Evolutionary conservation across 495 filamentous ascomycete species (phyloP).

Genomic region (Xylaria telfairii): DNA sequence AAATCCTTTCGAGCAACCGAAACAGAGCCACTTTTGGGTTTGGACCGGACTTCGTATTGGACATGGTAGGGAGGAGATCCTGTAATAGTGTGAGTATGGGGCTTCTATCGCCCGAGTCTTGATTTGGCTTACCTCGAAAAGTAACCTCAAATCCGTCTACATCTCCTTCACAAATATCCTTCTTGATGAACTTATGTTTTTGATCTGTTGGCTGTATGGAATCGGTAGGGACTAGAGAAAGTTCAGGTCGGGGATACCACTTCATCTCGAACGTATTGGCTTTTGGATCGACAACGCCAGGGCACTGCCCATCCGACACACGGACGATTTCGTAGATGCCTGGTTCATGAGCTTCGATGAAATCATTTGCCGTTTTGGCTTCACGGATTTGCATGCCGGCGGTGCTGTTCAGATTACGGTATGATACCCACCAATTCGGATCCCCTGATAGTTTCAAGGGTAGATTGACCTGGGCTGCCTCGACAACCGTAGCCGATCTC

Average conservation of each 20-base stretch:
- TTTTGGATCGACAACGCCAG: constrained; percentile 74
- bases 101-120: neutral
- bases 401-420: constrained; percentile 66
- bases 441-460: constrained; percentile 85
- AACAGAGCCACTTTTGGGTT: constrained; percentile 64
- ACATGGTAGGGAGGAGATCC: constrained; percentile 82
- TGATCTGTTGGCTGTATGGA: constrained; percentile 52
- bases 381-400: constrained; percentile 53
- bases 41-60: constrained; percentile 78
- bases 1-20: constrained; percentile 68
- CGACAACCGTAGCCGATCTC: constrained; percentile 72
- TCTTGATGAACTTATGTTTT: constrained; percentile 65
- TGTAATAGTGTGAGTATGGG: constrained; percentile 36
- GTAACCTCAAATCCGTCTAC: constrained; percentile 83
- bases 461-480: constrained; percentile 72
- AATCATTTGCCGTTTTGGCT: constrained; percentile 70
- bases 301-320: constrained; percentile 78
- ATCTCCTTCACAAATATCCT: constrained; percentile 92
- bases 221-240: constrained; percentile 68
- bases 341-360: constrained; percentile 65
- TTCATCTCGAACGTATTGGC: constrained; percentile 77
- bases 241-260: constrained; percentile 81
- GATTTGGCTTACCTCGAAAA: constrained; percentile 66
- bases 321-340: constrained; percentile 81
- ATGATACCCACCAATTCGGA: constrained; percentile 79